Evolutionary conservation across 352 stramenopile species (phyloP), one percentile per base, ranked within the genome.

Genomic region (Phytopythium oedochilum): DNA sequence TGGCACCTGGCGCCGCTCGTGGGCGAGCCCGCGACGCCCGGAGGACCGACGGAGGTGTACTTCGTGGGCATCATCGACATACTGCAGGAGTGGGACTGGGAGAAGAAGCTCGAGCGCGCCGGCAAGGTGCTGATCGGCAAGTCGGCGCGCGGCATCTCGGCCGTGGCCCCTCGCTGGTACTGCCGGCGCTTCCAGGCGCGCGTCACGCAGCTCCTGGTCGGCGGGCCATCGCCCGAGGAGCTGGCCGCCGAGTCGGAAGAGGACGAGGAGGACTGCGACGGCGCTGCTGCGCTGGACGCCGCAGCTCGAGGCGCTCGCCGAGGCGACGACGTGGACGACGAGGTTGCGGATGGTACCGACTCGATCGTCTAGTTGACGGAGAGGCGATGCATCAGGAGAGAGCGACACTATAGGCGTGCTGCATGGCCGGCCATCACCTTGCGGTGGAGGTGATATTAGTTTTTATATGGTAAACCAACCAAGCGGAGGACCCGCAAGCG

Each of bases 31-130:
- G 59, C 63, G 1, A 60, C 68, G 11, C 47, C 68, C 8, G 59
- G 63, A 25, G 35, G 64, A 2, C 17, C 39, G n/a, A 63, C 74
- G 5, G 78, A 89, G 57, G 70, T 91, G 38, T 94, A 94, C 50
- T 90, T 87, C 54, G 68, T 94, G 6, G 83, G 83, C 11, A 89
- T 94, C 44, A 94, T 94, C 35, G 83, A 94, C 64, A 91, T 94
- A 42, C 43, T 94, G 7, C 83, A 94, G 54, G 71, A 90, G 57
- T 94, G 83, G 79, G 81, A 88, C 56, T 89, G 73, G 75, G 78
- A 87, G 43, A 91, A 91, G 60, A 75, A 86, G 59, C 59, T 87
- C 42, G 81, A 91, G 46, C 85, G 86, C 31, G 66, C 80, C 15
- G 77, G 74, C n/a, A 91, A 91, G 65, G 74, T 85, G 55, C 53